Conservation (phyloP, 2,329 filamentous ascomycete species). For the Ophiostoma novo-ulmi region DNA sequence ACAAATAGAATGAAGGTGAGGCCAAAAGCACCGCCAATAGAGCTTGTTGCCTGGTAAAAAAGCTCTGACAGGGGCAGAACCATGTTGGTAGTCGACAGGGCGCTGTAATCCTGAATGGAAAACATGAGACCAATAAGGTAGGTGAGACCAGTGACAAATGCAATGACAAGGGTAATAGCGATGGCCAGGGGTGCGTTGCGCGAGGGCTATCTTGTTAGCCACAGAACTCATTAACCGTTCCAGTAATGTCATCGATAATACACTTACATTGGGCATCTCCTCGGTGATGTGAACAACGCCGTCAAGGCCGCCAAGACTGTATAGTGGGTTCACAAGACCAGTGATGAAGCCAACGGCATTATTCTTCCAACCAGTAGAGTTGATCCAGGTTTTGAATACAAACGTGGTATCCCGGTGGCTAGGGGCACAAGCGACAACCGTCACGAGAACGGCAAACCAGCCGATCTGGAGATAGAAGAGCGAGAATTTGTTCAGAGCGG, state of each 20-base stretch:
- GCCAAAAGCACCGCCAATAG: neutral
- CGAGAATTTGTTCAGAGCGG: constrained; percentile 9
- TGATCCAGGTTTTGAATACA: constrained; percentile 9
- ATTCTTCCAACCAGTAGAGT: constrained; percentile 5
- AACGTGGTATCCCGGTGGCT: constrained; percentile 6
- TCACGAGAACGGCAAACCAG: constrained; percentile 7
- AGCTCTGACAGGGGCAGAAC: neutral
- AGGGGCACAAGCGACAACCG: neutral
- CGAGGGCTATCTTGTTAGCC: neutral
- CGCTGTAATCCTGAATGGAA: constrained; percentile 7
- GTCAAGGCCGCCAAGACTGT: constrained; percentile 11
- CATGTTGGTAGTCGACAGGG: constrained; percentile 10
- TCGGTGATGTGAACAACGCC: constrained; percentile 11
- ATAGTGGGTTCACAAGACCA: constrained; percentile 4
- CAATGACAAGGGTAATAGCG: neutral
- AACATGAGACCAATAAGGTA: constrained; percentile 12
- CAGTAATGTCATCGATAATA: too few relatives aligned
- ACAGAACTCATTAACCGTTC: neutral
- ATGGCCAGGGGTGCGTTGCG: neutral
- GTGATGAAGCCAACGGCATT: constrained; percentile 11
- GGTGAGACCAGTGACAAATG: constrained; percentile 3
- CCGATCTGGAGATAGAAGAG: constrained; percentile 8
- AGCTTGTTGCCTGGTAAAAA: constrained; percentile 7
- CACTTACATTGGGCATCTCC: constrained; percentile 8
- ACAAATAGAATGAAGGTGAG: neutral